phyloP scores from a whole-genome alignment of 768 basidiomycete genomes.

The Lactarius psammicola region DNA sequence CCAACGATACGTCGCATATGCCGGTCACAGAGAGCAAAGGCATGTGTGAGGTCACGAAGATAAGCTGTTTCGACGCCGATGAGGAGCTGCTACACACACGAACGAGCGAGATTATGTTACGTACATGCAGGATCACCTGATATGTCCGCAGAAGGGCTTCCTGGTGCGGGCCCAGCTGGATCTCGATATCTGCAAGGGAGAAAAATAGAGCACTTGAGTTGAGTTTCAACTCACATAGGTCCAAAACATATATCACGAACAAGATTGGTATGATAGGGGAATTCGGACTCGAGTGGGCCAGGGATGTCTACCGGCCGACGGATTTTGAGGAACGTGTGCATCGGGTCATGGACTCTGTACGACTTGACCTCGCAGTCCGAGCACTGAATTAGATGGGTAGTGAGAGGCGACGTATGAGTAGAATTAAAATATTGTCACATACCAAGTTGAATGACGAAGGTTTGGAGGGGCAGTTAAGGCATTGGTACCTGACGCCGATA shows the following conservation, averaged over 20 bases:
- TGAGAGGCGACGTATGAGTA: constrained; percentile 1
- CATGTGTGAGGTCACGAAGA: constrained; percentile 57
- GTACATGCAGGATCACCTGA: too few species aligned
- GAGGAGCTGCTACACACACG: neutral
- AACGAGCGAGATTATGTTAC: neutral
- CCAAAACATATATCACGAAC: constrained; percentile 40
- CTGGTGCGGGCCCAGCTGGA: constrained; percentile 53
- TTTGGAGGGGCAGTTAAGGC: constrained; percentile 81
- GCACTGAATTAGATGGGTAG: constrained; percentile 51
- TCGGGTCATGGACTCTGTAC: constrained; percentile 76
- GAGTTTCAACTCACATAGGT: neutral
- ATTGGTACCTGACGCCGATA: constrained; percentile 80
- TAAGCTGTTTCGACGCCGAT: constrained; percentile 48
- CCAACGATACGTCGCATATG: constrained; percentile 83
- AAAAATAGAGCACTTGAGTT: neutral
- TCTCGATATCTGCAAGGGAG: constrained; percentile 53
- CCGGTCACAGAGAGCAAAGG: constrained; percentile 77
- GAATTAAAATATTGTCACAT: constrained; percentile 31
- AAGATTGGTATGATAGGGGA: constrained; percentile 68
- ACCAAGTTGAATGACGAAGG: constrained; percentile 75
- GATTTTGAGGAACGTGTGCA: constrained; percentile 87
- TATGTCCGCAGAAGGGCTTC: constrained; percentile 32
- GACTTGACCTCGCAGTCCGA: constrained; percentile 74
- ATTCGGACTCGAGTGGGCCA: constrained; percentile 49
- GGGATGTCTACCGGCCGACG: constrained; percentile 64